Base-by-base conservation (phyloP, 1,284 basidiomycete genomes). In the Tilletiaria anomala region DNA sequence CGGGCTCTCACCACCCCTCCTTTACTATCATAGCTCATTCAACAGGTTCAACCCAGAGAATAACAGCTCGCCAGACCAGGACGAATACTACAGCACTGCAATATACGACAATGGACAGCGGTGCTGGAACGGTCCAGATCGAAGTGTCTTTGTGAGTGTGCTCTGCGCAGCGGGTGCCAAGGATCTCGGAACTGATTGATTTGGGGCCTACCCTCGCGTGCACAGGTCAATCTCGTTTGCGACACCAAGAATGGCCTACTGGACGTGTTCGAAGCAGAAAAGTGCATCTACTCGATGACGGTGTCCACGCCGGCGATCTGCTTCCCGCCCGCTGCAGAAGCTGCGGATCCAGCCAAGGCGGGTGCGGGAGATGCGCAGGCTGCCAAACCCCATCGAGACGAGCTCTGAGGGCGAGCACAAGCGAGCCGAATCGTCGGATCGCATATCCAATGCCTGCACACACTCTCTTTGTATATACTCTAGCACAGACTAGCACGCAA, bases 51-150 rank as follows among this genome's bases (percentile, higher is more conserved):
- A 85, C 65, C 69, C 75, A 1, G 75, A 75, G 1, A 88, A 85
- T 82, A 81, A 85, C 61, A 68, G 73, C 10, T 73, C 73, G 3
- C 68, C 72, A 1, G 73, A 73, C 31, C 71, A 77, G 8, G 74
- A 76, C 5, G 78, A 75, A 35, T 91, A 80, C 68, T 91, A 91
- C 68, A 69, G 73, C 37, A 79, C 78, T 54, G 85, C 91, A 63
- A 68, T 77, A 12, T 96, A 94, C 70, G 78, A 77, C 26, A 73
- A 76, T 35, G 91, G 89, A 24, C 70, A 66, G 36, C 48, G 79
- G 64, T 99, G 91, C 73, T 99, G 91, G 91, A 97, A 99, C 62
- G 91, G 91, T 0, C 91, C 91, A 1, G 76, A 82, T 52, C 78
- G 87, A 16, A 85, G 76, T 52, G 77, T 84, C 15, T 71, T 77